A percentile compares a stretch with the other conserved stretches of the same genome.
phyloP scores from a whole-genome alignment of 75 land plant genomes.

The Cunninghamia lanceolata region DNA sequence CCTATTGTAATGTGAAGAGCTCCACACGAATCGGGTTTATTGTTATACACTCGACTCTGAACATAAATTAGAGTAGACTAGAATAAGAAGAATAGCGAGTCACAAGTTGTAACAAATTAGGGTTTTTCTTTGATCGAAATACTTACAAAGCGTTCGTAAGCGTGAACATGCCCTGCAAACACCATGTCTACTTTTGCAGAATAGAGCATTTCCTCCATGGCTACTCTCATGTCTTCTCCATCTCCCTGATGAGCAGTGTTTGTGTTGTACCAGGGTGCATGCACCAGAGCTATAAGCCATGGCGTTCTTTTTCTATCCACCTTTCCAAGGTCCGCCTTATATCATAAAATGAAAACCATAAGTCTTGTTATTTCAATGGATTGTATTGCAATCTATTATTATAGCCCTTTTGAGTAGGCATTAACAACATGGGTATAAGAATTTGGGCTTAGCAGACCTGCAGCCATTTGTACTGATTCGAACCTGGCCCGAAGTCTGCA shows the following conservation, averaged over 20 bases:
- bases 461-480: too few relatives aligned
- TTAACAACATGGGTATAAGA: not conserved
- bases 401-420: too few relatives aligned
- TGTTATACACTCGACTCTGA: constrained; percentile 63
- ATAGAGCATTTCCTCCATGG: constrained; percentile 30
- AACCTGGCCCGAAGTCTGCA: too few relatives aligned
- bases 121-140: not conserved
- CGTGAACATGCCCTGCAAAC: constrained; percentile 54
- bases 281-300: constrained; percentile 41
- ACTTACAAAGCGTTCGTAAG: constrained; percentile 51
- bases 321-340: constrained; percentile 31
- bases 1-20: constrained; percentile 82
- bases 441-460: not conserved
- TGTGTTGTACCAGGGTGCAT: constrained; percentile 64
- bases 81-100: not conserved
- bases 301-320: not conserved
- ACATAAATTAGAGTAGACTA: not conserved
- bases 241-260: constrained; percentile 40
- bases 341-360: constrained; percentile 26
- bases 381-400: not conserved
- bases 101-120: not conserved
- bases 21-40: constrained; percentile 67
- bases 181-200: constrained; percentile 32
- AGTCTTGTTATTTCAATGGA: too few relatives aligned
- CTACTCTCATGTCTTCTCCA: constrained; percentile 46